Evolutionary conservation across 2,329 filamentous ascomycete genomes (phyloP).

Genomic region (Neurospora sp.): DNA sequence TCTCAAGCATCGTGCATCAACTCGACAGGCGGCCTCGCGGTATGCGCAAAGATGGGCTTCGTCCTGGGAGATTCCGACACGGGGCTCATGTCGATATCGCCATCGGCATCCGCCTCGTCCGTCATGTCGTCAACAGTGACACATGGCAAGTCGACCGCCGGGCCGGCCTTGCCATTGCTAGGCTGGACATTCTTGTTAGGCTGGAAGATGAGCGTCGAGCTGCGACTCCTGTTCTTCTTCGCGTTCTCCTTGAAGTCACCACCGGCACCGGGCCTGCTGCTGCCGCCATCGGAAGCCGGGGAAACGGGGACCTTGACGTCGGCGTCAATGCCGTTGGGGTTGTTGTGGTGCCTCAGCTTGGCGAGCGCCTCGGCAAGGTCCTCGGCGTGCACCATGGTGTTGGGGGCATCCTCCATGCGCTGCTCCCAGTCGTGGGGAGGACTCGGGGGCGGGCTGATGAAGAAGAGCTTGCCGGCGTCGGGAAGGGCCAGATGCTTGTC

Average conservation of each 20-base stretch:
- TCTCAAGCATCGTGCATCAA: slow-evolving; percentile 40
- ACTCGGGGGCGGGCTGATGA: slow-evolving; percentile 59
- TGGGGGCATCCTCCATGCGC: slow-evolving; percentile 57
- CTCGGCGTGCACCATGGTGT: slow-evolving; percentile 59
- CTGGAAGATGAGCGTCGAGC: slow-evolving; percentile 56
- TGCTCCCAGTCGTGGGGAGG: slow-evolving; percentile 62
- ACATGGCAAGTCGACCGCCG: slow-evolving; percentile 42
- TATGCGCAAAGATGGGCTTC: slow-evolving; percentile 48
- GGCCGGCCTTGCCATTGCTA: slow-evolving; percentile 20
- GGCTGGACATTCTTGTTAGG: slow-evolving; percentile 31
- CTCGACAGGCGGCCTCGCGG: slow-evolving; percentile 53
- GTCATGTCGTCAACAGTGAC: slow-evolving; percentile 61
- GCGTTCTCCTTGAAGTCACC: slow-evolving; percentile 18
- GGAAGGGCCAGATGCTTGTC: slow-evolving; percentile 55
- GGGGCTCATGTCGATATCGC: background rate
- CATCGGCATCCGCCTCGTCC: slow-evolving; percentile 36
- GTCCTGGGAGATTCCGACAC: slow-evolving; percentile 10
- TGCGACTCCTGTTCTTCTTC: slow-evolving; percentile 39
- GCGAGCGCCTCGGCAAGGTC: slow-evolving; percentile 58
- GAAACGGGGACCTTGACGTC: slow-evolving; percentile 26
- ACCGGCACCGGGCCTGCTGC: slow-evolving; percentile 20
- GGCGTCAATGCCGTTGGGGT: slow-evolving; percentile 13
- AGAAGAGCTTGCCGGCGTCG: slow-evolving; percentile 61
- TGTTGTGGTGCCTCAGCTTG: slow-evolving; percentile 42
- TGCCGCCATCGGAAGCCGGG: slow-evolving; percentile 21